Base-by-base conservation (phyloP, 805 yeast species). In the Grigorovia yakushimaensis region DNA sequence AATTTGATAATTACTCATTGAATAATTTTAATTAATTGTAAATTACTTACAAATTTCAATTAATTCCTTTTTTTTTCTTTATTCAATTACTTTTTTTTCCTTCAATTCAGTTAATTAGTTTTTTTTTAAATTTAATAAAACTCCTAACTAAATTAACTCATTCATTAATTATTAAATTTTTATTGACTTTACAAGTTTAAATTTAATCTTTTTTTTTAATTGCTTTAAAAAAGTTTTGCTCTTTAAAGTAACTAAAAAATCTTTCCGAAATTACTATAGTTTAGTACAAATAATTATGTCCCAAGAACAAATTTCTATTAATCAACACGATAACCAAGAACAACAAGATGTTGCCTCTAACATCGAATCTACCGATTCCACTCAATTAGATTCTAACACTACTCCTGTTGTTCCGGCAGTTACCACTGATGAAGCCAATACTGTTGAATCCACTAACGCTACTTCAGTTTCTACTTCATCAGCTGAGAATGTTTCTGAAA, bases 351-450 rank as follows among this genome's bases (percentile, higher is more conserved):
- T 21, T 27, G 18, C 10, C 33, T 21, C 42, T 40, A 21, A 10
- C 9, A 20, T 11, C 19, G 42, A 38, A 10, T 21, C 37, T 38
- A 39, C 37, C 13, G 44, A 46, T 21, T 42, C 47, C 30, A 20
- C 46, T 6, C 39, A 39, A 19, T 13, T 21, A 19, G 42, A 40
- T 3, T 22, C 17, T 42, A 43, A 43, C 46, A 18, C 41, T 35
- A 23, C 43, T 11, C 13, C 44, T 20, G 10, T 33, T 11, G 18
- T 9, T 20, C 21, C 51, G 27, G 20, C 48, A 37, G 39, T 47
- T 46, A 39, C 43, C 20, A 17, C 46, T 39, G 36, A 42, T 38
- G 49, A 50, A 44, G 45, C 30, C 21, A 47, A 42, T 15, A 52
- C 41, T 24, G 49, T 44, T n/a, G 44, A 43, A 10, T 42, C 21